Evolutionary conservation across 371 early-diverging fungal genomes (phyloP), one percentile per base, ranked within the genome.

Genomic region (Capniomyces stellatus): DNA sequence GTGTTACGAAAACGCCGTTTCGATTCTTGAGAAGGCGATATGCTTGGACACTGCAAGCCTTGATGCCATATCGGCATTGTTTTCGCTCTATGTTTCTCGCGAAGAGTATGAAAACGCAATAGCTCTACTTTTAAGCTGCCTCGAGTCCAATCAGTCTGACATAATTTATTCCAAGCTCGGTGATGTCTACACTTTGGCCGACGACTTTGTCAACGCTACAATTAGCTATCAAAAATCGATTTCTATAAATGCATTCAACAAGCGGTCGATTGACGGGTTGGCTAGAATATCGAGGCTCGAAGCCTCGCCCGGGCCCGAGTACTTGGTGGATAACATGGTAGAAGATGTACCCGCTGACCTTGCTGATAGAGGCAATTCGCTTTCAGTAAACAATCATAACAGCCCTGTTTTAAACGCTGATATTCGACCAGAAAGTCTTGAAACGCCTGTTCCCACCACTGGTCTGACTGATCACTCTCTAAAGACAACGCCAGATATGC

Each of bases 141-240:
- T 35, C 6, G 35, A 15, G 15, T 35, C 6, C 15, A 35, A 35
- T 35, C 15, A 6, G 10, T 29, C 66, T 13, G 67, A 59, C 39
- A 56, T 54, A 18, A 56, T 67, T 61, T 54, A 58, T 49, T 48
- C 61, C 25, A 31, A 58, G 12, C 62, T 59, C 22, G 67, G 62
- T 1, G 64, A 67, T 22, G 55, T 67, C 4, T 60, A 64, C 40
- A 61, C 62, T 15, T 54, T 67, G 51, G 62, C 62, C 3, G 58
- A 58, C 29, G 56, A 59, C 25, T 56, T 67, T 28, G 62, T 58
- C 3, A 50, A 51, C 40, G 67, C 67, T 13, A 61, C 58, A 0
- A 58, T 29, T 3, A 56, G 54, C 46, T 67, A 67, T 29, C 48
- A 58, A 1, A 52, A 55, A 0, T 63, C 67, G 13, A 19, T 67